Evolutionary conservation across 2,329 filamentous ascomycete genomes (phyloP).

Genomic region (Pseudogymnoascus sp.): DNA sequence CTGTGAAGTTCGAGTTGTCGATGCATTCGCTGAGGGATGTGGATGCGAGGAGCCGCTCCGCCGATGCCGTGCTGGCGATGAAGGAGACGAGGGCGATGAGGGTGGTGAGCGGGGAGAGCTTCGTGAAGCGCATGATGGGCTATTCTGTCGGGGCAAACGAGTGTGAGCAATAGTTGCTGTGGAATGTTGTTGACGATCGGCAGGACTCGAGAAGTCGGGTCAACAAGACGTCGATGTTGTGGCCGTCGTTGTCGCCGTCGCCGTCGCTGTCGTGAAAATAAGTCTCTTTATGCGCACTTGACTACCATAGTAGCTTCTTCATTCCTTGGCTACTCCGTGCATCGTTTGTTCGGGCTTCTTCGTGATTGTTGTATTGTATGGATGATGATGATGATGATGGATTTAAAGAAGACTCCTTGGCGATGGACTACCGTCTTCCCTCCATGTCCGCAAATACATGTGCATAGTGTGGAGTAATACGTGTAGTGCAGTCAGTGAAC

Average conservation of each 20-base stretch:
- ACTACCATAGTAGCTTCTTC: not conserved
- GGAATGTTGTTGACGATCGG: not conserved
- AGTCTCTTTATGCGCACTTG: not conserved
- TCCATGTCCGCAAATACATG: too few species aligned
- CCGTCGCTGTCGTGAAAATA: not conserved
- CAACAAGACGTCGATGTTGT: not conserved
- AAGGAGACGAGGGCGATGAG: conserved; percentile 11
- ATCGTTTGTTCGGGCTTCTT: not conserved
- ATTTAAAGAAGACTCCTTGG: not conserved
- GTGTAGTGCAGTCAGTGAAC: too few species aligned
- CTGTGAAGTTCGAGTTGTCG: conserved; percentile 75
- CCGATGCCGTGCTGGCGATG: not conserved
- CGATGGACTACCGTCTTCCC: too few species aligned
- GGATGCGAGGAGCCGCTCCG: conserved; percentile 48
- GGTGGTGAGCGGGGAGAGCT: not conserved
- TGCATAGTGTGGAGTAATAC: too few species aligned
- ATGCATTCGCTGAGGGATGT: conserved; percentile 81
- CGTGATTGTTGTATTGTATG: not conserved
- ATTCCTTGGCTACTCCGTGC: not conserved
- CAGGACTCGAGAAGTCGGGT: not conserved
- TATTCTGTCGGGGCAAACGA: not conserved
- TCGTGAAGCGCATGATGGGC: conserved; percentile 11
- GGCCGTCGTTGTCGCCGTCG: not conserved
- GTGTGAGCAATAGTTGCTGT: not conserved
- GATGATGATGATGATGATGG: not conserved